Evolutionary conservation across 75 land plant species (phyloP).

Genomic region (Pinus tabuliformis): DNA sequence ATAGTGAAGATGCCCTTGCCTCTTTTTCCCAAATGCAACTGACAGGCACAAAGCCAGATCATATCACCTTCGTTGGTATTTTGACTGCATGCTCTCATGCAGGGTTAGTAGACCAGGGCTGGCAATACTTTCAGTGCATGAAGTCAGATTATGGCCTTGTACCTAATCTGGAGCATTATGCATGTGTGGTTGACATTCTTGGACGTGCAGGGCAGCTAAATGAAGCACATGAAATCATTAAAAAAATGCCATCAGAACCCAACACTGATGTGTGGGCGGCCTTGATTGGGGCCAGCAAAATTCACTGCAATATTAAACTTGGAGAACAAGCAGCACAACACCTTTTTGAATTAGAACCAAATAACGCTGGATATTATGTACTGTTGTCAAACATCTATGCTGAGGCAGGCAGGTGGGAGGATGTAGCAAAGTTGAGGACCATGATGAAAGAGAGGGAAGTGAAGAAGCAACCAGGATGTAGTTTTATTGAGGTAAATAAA

Average conservation of each 20-base stretch:
- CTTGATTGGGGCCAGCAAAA: constrained; percentile 48
- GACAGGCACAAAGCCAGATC: constrained; percentile 34
- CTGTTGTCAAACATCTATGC: constrained; percentile 47
- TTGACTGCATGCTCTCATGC: constrained; percentile 39
- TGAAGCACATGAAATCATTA: constrained; percentile 36
- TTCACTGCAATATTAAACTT: constrained; percentile 33
- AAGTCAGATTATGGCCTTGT: constrained; percentile 18
- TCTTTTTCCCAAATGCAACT: constrained; percentile 29
- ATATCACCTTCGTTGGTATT: constrained; percentile 37
- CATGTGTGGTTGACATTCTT: constrained; percentile 56
- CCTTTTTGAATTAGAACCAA: constrained; percentile 13
- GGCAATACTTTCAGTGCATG: constrained; percentile 32
- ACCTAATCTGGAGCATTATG: constrained; percentile 40
- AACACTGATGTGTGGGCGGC: constrained; percentile 36
- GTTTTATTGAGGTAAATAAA: not conserved
- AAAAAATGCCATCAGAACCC: constrained; percentile 20
- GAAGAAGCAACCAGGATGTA: not conserved
- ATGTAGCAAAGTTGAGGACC: constrained; percentile 28
- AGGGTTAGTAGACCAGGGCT: constrained; percentile 35
- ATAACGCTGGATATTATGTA: constrained; percentile 29
- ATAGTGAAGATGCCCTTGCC: not conserved
- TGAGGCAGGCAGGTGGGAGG: constrained; percentile 28
- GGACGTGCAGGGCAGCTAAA: constrained; percentile 52
- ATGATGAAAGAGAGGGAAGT: not conserved
- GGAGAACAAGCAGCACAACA: constrained; percentile 20